Evolutionary conservation across 306 rosid species (phyloP), one percentile per base, ranked within the genome.

Genomic region (Malus fusca): DNA sequence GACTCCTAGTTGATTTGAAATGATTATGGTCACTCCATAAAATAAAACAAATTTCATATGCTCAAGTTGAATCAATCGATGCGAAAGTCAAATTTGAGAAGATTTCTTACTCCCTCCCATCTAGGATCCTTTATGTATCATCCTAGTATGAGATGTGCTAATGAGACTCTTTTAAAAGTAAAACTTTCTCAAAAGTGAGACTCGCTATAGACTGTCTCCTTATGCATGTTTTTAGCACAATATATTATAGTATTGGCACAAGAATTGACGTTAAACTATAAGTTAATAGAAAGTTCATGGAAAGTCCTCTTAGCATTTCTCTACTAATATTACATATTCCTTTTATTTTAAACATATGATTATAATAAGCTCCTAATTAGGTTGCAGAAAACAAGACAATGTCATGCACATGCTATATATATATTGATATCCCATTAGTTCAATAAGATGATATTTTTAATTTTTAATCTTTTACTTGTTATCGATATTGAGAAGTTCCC

Each of bases 361-460:
- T 61, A 11, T 11, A 25, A 26, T 79, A 78, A 60, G 43, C 5
- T 48, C 25, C 33, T 61, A 14, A 11, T 33, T 75, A 55, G 6
- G 33, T 66, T 80, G 77, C 81, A 79, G 53, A 74, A 64, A 77
- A 80, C 87, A 72, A 82, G 87, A 85, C 72, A 85, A 75, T 85
- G 87, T 68, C 74, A 77, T 68, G 89, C 89, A 85, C 83, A 82
- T 85, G 89, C 86, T 73, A 28, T 31, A 51, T 78, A 26, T 26
- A 22, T 40, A 37, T 42, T 58, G 48, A 72, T 74, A 72, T 72
- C 68, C 81, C 30, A 66, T 71, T 83, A 30, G 63, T 71, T 75
- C 69, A 74, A 71, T 6, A 52, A 43, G 37, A 61, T 33, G 58
- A 52, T 35, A 75, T 53, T 52, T 66, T 66, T 43, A 33, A 68